A percentile compares a stretch with the other conserved stretches of the same genome.
Evolutionary conservation across 23 red algal genomes (phyloP).

Genomic region (Cyanidium caldarium): DNA sequence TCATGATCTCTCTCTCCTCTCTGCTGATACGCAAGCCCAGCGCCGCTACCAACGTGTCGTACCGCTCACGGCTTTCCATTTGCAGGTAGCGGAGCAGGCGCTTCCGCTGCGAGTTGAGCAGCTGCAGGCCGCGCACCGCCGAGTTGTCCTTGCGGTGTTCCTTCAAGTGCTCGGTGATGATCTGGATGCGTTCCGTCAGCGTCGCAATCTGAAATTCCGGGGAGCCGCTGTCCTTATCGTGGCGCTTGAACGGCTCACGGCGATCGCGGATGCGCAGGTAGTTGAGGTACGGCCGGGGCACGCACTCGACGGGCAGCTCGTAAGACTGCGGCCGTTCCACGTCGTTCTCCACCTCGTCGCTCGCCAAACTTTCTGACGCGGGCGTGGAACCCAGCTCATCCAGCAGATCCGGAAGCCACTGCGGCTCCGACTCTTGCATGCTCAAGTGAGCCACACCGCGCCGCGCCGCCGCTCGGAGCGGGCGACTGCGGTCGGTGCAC

Average conservation of each 20-base stretch:
- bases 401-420: no score
- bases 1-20: neutral
- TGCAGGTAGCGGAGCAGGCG: conserved; percentile 50
- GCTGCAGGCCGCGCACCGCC: conserved; percentile 48
- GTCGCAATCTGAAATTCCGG: conserved; percentile 89
- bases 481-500: no score
- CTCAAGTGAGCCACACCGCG: no score
- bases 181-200: conserved; percentile 50
- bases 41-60: conserved; percentile 28
- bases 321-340: no score
- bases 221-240: conserved; percentile 81
- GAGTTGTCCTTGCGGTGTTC: conserved; percentile 74
- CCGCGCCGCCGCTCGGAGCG: no score
- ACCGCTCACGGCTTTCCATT: conserved; percentile 21
- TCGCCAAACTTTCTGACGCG: no score
- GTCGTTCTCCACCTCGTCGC: no score
- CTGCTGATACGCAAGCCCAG: conserved; percentile 36
- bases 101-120: conserved; percentile 42
- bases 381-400: no score
- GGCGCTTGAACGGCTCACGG: conserved; percentile 7
- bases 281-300: neutral
- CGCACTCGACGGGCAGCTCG: neutral
- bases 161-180: conserved; percentile 66
- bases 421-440: no score
- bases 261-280: neutral